Conservation (phyloP, 192 early-diverging fungal genomes). For the Podila horticola region DNA sequence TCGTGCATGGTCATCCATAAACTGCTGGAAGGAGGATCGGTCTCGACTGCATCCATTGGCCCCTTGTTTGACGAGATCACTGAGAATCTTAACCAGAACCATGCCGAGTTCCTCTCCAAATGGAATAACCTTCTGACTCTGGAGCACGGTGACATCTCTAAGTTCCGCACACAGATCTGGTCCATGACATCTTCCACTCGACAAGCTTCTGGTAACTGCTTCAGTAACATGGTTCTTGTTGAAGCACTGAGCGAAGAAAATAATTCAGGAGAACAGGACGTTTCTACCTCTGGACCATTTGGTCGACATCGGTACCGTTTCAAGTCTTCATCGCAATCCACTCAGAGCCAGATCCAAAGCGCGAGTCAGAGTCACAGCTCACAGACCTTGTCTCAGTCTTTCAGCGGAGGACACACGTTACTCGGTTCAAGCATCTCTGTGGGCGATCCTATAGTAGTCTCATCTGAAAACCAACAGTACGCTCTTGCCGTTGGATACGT, state of each 20-base stretch:
- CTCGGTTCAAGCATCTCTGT: constrained; percentile 63
- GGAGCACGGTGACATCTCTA: constrained; percentile 78
- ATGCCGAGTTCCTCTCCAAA: constrained; percentile 77
- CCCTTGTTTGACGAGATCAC: constrained; percentile 71
- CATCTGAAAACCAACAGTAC: constrained; percentile 76
- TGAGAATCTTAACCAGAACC: constrained; percentile 63
- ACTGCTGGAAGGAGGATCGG: constrained; percentile 74
- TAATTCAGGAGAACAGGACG: constrained; percentile 1
- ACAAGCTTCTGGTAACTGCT: constrained; percentile 52
- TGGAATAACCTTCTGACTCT: constrained; percentile 81
- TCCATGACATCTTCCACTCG: constrained; percentile 60
- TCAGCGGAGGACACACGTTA: constrained; percentile 29
- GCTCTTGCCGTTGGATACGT: constrained; percentile 84
- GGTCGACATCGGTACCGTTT: constrained; percentile 27
- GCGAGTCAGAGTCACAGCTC: constrained; percentile 3
- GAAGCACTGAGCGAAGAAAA: constrained; percentile 17
- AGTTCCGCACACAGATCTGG: constrained; percentile 78
- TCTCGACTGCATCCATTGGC: constrained; percentile 64
- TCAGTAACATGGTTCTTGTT: constrained; percentile 16
- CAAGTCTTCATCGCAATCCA: not conserved
- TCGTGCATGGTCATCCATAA: constrained; percentile 81
- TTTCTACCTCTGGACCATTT: constrained; percentile 19
- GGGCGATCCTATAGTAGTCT: constrained; percentile 87
- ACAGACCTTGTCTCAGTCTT: constrained; percentile 26
- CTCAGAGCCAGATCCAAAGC: not conserved